These are phyloP conservation scores for Clathrospora elynae DNA, from an alignment of 2,329 filamentous ascomycete species.

Conservation along the genomic window DNA sequence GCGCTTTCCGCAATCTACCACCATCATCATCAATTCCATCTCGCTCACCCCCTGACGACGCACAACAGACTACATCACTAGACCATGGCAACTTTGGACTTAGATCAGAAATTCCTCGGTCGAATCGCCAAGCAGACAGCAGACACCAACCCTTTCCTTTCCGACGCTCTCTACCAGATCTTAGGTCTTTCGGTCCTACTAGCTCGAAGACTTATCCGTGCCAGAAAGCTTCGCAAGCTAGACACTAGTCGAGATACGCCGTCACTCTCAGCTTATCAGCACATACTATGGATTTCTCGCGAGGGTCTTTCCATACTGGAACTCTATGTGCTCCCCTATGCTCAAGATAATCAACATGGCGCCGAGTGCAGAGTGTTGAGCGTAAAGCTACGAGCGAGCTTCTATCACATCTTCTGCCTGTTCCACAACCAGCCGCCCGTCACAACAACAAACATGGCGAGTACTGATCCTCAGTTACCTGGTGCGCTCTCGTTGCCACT, in stretches of 20 bases:
- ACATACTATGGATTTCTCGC: conserved; percentile 93
- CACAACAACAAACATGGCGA: conserved; percentile 44
- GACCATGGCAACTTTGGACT: conserved; percentile 90
- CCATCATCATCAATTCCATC: conserved; percentile 3
- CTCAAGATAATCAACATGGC: conserved; percentile 73
- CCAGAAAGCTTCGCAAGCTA: conserved; percentile 80
- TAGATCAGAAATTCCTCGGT: conserved; percentile 96
- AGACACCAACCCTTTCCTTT: conserved; percentile 77
- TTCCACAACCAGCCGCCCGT: conserved; percentile 91
- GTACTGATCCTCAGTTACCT: conserved; percentile 35
- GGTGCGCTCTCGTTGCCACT: conserved; percentile 32
- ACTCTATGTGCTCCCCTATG: conserved; percentile 75
- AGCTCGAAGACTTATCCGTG: conserved; percentile 79
- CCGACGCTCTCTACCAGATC: conserved; percentile 84
- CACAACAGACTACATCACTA: conserved; percentile 11
- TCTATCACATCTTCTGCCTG: conserved; percentile 95
- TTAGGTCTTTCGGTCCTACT: conserved; percentile 89
- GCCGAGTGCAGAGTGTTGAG: conserved; percentile 84
- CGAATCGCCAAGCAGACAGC: conserved; percentile 81
- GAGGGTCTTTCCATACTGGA: conserved; percentile 90
- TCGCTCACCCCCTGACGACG: conserved; percentile 9
- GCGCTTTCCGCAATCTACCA: not conserved
- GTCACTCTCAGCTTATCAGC: conserved; percentile 80
- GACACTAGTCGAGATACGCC: conserved; percentile 79
- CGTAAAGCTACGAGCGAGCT: conserved; percentile 89